Base-by-base conservation (phyloP, 140 eudicot species). In the Flaveria floridana region DNA sequence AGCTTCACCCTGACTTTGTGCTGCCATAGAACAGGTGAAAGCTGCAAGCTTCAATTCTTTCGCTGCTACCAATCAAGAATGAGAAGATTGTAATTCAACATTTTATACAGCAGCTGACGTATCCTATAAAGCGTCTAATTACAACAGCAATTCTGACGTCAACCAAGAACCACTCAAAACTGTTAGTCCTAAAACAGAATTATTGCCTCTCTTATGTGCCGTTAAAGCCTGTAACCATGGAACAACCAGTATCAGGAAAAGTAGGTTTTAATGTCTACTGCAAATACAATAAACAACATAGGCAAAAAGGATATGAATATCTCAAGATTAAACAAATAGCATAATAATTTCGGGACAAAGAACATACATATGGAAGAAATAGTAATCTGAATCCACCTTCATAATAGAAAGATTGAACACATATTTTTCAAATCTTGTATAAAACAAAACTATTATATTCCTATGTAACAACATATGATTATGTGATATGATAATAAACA, bases 61-160 rank as follows among this genome's bases (percentile, higher is more conserved):
- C 55, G 48, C 85, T 79, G 78, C 91, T 87, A 91, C 93, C 91
- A 91, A 81, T 89, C 97, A 82, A 91, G 94, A 73, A 89, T 85
- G 82, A 91, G 81, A 82, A 87, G 87, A 83, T 78, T 77, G 84
- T 85, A 91, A 87, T 87, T 89, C 91, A 91, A 84, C 96, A 91
- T 91, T 76, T 79, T 34, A 66, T 82, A 77, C 74, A 44, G 73
- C 71, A 66, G 67, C 77, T 72, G 76, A 74, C 82, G 68, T 76
- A 75, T 74, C 78, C 78, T 78, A 82, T 68, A 21, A 65, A 72
- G 78, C 74, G 51, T 68, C 74, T 83, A 85, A 63, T 56, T 68
- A 71, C 67, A 69, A 72, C 71, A 37, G 68, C 76, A 82, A 59
- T 76, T 83, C 16, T 47, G 83, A 83, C 79, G 56, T 51, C 76